phyloP scores from a whole-genome alignment of 2,329 filamentous ascomycete genomes.

The Verticillium zaregamsianum region DNA sequence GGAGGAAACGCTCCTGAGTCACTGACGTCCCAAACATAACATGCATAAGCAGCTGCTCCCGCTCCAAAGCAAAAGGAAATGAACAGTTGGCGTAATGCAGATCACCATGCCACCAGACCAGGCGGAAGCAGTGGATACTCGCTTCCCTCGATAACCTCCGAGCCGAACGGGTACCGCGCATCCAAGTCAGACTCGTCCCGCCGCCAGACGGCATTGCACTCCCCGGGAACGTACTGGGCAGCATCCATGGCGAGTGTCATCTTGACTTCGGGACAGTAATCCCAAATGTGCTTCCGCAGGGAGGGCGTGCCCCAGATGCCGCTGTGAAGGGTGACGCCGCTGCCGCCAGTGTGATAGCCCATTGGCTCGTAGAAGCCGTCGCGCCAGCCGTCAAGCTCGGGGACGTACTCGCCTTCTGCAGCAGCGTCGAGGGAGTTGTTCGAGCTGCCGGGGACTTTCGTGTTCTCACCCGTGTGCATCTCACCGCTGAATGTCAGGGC shows the following conservation, averaged over 20 bases:
- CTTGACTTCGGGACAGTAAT: slow-evolving; percentile 56
- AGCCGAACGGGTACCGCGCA: slow-evolving; percentile 26
- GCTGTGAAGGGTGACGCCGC: slow-evolving; percentile 38
- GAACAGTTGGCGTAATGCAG: too few relatives aligned
- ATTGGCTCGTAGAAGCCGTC: slow-evolving; percentile 52
- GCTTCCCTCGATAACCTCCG: slow-evolving; percentile 34
- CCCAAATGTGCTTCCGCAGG: slow-evolving; percentile 46
- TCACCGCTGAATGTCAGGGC: slow-evolving; percentile 48
- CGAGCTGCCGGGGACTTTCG: slow-evolving; percentile 14
- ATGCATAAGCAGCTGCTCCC: not conserved
- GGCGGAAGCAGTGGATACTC: slow-evolving; percentile 35
- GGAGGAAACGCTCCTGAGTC: too few relatives aligned
- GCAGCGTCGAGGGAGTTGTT: slow-evolving; percentile 22
- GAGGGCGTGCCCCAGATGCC: slow-evolving; percentile 45
- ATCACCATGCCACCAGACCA: slow-evolving; percentile 17
- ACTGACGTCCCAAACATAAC: not conserved
- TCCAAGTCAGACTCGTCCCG: slow-evolving; percentile 22
- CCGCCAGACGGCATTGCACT: slow-evolving; percentile 43
- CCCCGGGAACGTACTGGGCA: slow-evolving; percentile 44
- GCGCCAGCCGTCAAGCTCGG: slow-evolving; percentile 45
- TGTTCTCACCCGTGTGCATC: slow-evolving; percentile 29
- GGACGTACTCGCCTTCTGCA: slow-evolving; percentile 25
- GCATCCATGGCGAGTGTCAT: slow-evolving; percentile 53
- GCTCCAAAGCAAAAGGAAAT: not conserved
- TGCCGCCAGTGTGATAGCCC: slow-evolving; percentile 53